Conservation (phyloP, 768 basidiomycete species). For the Boletus vinaceobasis region DNA sequence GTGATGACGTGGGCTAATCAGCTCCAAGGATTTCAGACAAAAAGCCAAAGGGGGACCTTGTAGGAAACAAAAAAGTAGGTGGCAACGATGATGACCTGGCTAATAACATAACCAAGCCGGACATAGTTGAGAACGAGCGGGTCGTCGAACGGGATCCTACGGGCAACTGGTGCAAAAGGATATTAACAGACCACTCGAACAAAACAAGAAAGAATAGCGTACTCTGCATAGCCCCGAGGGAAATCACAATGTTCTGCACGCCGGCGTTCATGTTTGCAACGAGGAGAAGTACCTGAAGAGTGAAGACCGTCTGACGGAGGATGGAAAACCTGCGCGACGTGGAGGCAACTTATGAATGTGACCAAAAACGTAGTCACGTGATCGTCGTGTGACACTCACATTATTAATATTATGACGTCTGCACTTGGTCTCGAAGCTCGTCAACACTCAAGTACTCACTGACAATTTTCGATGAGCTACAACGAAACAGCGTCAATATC, state of each 20-base stretch:
- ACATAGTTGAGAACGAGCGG: constrained; percentile 78
- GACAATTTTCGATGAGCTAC: constrained; percentile 27
- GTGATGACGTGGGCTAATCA: constrained; percentile 15
- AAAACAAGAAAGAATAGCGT: constrained; percentile 7
- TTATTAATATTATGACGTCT: constrained; percentile 21
- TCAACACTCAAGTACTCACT: no score
- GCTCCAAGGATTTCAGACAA: background rate
- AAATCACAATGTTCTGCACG: constrained; percentile 80
- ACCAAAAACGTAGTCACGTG: constrained; percentile 8
- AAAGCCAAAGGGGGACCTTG: constrained; percentile 42
- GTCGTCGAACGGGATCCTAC: constrained; percentile 88
- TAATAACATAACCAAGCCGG: constrained; percentile 75
- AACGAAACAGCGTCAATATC: constrained; percentile 54
- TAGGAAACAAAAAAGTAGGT: constrained; percentile 79
- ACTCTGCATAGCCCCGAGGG: constrained; percentile 93
- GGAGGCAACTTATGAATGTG: background rate
- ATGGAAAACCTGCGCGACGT: background rate
- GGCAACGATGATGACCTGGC: constrained; percentile 68
- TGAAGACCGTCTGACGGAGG: constrained; percentile 12
- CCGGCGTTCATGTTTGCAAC: constrained; percentile 62
- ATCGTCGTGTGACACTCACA: constrained; percentile 9
- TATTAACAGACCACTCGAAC: background rate
- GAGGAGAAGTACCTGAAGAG: constrained; percentile 5
- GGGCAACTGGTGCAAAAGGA: constrained; percentile 59
- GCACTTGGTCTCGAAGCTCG: background rate